Conservation (phyloP, 495 filamentous ascomycete species). For the Chaetomidium leptoderma region DNA sequence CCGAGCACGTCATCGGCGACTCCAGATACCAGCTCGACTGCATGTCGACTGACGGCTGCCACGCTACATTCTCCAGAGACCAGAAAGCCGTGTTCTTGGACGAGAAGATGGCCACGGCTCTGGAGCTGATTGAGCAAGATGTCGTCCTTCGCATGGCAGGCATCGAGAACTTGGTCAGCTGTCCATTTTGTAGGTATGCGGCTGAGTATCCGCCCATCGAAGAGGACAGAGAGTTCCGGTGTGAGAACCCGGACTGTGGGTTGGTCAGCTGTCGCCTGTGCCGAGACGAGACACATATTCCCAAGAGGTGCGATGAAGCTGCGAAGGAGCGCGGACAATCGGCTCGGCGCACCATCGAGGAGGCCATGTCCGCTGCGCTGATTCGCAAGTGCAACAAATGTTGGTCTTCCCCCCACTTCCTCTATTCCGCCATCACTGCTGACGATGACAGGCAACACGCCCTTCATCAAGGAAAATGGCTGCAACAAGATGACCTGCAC, state of each 20-base stretch:
- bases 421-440: slow-evolving; percentile 12
- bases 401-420: slow-evolving; percentile 24
- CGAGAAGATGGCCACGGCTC: slow-evolving; percentile 47
- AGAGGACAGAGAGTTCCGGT: slow-evolving; percentile 71
- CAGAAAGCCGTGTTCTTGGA: slow-evolving; percentile 57
- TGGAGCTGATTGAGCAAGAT: slow-evolving; percentile 67
- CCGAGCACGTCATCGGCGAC: slow-evolving; percentile 63
- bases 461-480: slow-evolving; percentile 70
- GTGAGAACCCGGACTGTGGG: slow-evolving; percentile 61
- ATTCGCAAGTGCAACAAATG: slow-evolving; percentile 71
- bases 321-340: slow-evolving; percentile 54
- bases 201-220: slow-evolving; percentile 64
- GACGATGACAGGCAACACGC: slow-evolving; percentile 45
- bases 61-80: slow-evolving; percentile 37
- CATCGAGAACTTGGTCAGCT: slow-evolving; percentile 62
- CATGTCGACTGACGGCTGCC: slow-evolving; percentile 50
- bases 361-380: slow-evolving; percentile 76
- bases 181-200: slow-evolving; percentile 81
- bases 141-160: slow-evolving; percentile 60
- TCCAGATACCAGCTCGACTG: slow-evolving; percentile 56
- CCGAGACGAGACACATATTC: slow-evolving; percentile 66
- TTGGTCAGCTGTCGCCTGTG: slow-evolving; percentile 71
- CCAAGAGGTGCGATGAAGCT: slow-evolving; percentile 65
- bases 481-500: slow-evolving; percentile 82
- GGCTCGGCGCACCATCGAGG: slow-evolving; percentile 66